Conservation (phyloP, 805 yeast species). For the Saccharomycopsis lassenensis region DNA sequence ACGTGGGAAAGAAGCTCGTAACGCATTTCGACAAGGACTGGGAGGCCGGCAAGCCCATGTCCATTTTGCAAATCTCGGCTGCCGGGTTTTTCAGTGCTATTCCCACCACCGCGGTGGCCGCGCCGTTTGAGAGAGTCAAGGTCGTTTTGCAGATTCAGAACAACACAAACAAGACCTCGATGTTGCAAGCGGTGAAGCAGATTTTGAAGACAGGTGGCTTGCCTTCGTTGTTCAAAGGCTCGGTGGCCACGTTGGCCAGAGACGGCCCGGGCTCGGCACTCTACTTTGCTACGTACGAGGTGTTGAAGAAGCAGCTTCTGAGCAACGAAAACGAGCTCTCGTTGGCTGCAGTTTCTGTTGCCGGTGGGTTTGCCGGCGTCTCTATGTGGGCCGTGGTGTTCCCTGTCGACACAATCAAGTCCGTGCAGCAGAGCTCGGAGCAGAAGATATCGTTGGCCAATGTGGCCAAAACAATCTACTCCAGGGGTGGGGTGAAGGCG, state of each 20-base stretch:
- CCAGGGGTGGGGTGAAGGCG: conserved; percentile 72
- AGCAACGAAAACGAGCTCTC: conserved; percentile 43
- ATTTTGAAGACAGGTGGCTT: conserved; percentile 76
- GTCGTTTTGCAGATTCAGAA: conserved; percentile 79
- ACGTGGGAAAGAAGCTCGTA: conserved; percentile 76
- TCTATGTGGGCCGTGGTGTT: conserved; percentile 95
- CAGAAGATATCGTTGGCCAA: conserved; percentile 42
- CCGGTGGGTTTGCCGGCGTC: conserved; percentile 95
- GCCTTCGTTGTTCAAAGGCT: conserved; percentile 79
- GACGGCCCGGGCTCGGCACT: conserved; percentile 97
- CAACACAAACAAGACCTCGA: conserved; percentile 29
- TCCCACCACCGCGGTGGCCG: conserved; percentile 94
- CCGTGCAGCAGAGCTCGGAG: conserved; percentile 61
- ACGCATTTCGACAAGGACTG: conserved; percentile 25
- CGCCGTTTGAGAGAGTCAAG: conserved; percentile 93
- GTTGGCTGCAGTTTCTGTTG: conserved; percentile 63
- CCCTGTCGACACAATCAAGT: conserved; percentile 93
- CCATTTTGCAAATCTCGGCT: conserved; percentile 63
- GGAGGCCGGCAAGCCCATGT: conserved; percentile 26
- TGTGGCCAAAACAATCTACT: conserved; percentile 60
- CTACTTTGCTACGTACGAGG: conserved; percentile 91
- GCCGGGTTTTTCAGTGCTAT: conserved; percentile 94
- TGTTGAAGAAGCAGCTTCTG: conserved; percentile 53
- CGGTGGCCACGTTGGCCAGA: conserved; percentile 84
- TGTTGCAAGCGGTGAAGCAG: conserved; percentile 46